Conservation (phyloP, 2,329 filamentous ascomycete species). For the Ophiostoma sp. region DNA sequence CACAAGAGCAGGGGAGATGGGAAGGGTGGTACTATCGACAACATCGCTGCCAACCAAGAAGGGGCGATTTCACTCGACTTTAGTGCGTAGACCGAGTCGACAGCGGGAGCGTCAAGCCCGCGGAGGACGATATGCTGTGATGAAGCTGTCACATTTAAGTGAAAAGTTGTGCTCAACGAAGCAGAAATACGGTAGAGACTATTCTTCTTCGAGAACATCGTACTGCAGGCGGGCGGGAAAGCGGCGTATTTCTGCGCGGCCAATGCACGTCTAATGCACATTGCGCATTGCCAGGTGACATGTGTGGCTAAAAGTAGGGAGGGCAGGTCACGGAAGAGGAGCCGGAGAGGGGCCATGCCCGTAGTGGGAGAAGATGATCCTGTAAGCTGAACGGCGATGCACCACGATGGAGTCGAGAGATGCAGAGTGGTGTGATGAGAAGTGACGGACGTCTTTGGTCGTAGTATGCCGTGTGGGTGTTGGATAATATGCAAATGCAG, state of each 20-base stretch:
- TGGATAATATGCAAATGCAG: too few species aligned
- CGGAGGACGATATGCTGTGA: neutral
- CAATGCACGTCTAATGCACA: neutral
- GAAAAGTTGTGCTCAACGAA: neutral
- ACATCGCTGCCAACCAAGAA: neutral
- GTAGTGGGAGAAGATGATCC: neutral
- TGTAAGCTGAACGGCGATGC: neutral
- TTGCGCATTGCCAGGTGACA: neutral
- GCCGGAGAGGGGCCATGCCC: neutral
- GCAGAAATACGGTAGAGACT: neutral
- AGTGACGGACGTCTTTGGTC: neutral
- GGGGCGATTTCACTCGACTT: neutral
- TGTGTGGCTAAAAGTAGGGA: neutral
- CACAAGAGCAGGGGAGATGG: neutral
- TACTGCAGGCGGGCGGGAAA: neutral
- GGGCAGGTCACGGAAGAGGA: neutral
- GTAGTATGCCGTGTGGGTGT: too few species aligned
- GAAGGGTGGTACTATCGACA: neutral
- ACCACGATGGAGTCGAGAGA: neutral
- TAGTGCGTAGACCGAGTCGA: neutral
- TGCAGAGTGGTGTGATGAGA: conserved; percentile 1
- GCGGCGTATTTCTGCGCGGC: neutral
- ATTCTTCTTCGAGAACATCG: neutral
- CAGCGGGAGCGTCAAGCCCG: neutral
- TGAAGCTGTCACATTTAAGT: neutral